Conservation (phyloP, 495 filamentous ascomycete species). For the Halenospora varia region DNA sequence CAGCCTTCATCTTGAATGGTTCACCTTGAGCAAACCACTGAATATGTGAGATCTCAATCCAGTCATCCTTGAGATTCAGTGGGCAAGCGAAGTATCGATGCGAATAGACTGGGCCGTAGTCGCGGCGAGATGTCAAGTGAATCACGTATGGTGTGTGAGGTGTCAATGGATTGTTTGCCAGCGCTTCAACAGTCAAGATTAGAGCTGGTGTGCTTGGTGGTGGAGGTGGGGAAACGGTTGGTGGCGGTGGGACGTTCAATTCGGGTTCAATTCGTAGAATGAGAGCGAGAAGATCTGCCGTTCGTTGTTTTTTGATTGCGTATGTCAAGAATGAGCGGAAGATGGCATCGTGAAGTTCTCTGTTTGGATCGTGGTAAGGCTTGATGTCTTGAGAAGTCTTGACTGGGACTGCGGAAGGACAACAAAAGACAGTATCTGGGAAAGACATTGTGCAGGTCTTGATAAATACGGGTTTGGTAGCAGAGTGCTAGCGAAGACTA, state of each 20-base stretch:
- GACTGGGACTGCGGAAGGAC: not conserved
- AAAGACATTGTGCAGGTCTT: not conserved
- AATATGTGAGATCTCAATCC: slow-evolving; percentile 15
- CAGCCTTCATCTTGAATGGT: slow-evolving; percentile 15
- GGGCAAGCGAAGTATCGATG: slow-evolving; percentile 24
- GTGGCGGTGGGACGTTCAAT: not conserved
- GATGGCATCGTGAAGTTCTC: slow-evolving; percentile 18
- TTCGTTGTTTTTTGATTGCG: slow-evolving; percentile 1
- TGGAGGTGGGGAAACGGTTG: not conserved
- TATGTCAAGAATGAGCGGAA: slow-evolving; percentile 16
- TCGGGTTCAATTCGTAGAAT: not conserved
- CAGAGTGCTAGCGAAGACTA: no score
- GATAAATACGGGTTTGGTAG: no score
- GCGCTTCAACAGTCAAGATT: slow-evolving; percentile 8
- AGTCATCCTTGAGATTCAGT: slow-evolving; percentile 12
- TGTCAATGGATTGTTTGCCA: slow-evolving; percentile 18
- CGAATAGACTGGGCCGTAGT: slow-evolving; percentile 21
- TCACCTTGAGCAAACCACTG: slow-evolving; percentile 21
- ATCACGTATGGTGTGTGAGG: slow-evolving; percentile 12
- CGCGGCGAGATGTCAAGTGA: slow-evolving; percentile 16
- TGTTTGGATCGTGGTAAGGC: slow-evolving; percentile 19
- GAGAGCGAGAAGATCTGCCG: slow-evolving; percentile 2
- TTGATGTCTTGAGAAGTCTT: not conserved
- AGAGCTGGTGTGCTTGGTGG: not conserved
- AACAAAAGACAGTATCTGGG: slow-evolving; percentile 18